Evolutionary conservation across 2,329 filamentous ascomycete genomes (phyloP).

Genomic region (Clonostachys byssicola): DNA sequence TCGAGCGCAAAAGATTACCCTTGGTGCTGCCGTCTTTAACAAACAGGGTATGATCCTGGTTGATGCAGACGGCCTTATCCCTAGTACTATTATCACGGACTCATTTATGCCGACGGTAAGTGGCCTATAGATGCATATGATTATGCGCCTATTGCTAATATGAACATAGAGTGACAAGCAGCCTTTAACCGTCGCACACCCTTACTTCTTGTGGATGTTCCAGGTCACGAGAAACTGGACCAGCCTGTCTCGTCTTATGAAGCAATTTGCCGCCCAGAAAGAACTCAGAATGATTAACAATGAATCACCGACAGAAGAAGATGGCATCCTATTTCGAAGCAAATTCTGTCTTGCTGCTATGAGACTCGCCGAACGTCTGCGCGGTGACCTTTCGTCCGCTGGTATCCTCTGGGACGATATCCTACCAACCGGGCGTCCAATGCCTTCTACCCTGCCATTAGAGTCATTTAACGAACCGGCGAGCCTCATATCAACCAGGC

Average conservation of each 20-base stretch:
- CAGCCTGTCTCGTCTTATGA: slow-evolving; percentile 54
- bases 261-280: background rate
- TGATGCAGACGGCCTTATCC: slow-evolving; percentile 63
- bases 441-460: too few relatives aligned
- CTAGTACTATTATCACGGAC: slow-evolving; percentile 73
- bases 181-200: slow-evolving; percentile 70
- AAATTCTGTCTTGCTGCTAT: slow-evolving; percentile 78
- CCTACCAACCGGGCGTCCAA: slow-evolving; percentile 53
- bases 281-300: background rate
- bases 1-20: slow-evolving; percentile 57
- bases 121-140: background rate
- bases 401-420: slow-evolving; percentile 76
- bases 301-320: background rate
- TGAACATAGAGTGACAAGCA: slow-evolving; percentile 49
- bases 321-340: slow-evolving; percentile 65
- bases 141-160: slow-evolving; percentile 5
- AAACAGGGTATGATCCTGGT: slow-evolving; percentile 62
- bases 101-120: slow-evolving; percentile 64
- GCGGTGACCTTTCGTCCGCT: slow-evolving; percentile 56
- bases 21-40: slow-evolving; percentile 64
- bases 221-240: slow-evolving; percentile 76
- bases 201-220: slow-evolving; percentile 85
- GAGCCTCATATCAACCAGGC: too few relatives aligned
- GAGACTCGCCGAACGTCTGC: slow-evolving; percentile 65
- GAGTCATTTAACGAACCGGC: too few relatives aligned